Percentiles rank a stretch among this genome's conserved stretches.
These are phyloP conservation scores for Hura crepitans DNA, from an alignment of 441 rosid genomes.

Conservation along the genomic window DNA sequence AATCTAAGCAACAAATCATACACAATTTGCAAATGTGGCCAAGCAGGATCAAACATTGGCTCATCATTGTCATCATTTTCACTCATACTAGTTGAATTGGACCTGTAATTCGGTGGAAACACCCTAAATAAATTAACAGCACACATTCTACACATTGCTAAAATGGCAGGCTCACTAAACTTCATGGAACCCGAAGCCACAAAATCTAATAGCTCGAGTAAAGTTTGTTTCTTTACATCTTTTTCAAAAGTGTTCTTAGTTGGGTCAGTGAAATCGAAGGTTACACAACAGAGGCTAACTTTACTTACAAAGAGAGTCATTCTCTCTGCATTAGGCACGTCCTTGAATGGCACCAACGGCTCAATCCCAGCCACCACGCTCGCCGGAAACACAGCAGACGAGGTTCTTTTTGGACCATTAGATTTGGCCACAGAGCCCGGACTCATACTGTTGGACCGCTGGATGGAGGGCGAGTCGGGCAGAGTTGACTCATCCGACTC, in stretches of 20 bases:
- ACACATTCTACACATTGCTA: slow-evolving; percentile 91
- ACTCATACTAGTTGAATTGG: slow-evolving; percentile 27
- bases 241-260: slow-evolving; percentile 61
- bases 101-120: slow-evolving; percentile 62
- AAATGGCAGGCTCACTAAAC: slow-evolving; percentile 67
- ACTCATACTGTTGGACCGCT: slow-evolving; percentile 35
- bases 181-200: slow-evolving; percentile 58
- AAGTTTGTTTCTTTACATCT: slow-evolving; percentile 72
- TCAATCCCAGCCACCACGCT: slow-evolving; percentile 79
- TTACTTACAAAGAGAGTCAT: slow-evolving; percentile 76
- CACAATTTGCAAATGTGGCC: slow-evolving; percentile 87
- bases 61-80: slow-evolving; percentile 68
- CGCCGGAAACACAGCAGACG: slow-evolving; percentile 76
- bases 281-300: slow-evolving; percentile 78
- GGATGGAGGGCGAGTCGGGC: slow-evolving; percentile 35
- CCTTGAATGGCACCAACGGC: slow-evolving; percentile 74
- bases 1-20: slow-evolving; percentile 79
- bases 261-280: slow-evolving; percentile 77
- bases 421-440: slow-evolving; percentile 39
- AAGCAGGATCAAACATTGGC: slow-evolving; percentile 72
- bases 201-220: slow-evolving; percentile 73
- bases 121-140: slow-evolving; percentile 73
- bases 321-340: slow-evolving; percentile 65
- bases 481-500: slow-evolving; percentile 47
- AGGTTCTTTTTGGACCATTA: slow-evolving; percentile 55